Evolutionary conservation across 371 early-diverging fungal species (phyloP).

Genomic region (Coemansia sp.): DNA sequence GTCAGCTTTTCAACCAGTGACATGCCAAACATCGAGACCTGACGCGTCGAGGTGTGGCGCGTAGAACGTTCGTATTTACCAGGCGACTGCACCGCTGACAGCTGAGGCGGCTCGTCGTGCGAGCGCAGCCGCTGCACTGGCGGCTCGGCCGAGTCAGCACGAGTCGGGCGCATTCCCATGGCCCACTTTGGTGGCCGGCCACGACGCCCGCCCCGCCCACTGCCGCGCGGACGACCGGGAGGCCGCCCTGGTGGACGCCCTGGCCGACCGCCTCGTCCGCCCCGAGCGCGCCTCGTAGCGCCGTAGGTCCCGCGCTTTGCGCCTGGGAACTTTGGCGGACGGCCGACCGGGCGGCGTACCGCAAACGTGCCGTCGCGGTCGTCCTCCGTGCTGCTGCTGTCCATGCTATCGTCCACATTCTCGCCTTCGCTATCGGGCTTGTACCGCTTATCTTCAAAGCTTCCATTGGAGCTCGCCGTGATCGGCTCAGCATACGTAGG

Average conservation of each 20-base stretch:
- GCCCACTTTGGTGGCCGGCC: slow-evolving; percentile 12
- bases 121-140: slow-evolving; percentile 3
- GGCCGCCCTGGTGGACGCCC: neutral
- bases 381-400: slow-evolving; percentile 16
- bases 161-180: neutral
- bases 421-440: slow-evolving; percentile 14
- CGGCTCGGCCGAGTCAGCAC: neutral
- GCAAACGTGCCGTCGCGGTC: slow-evolving; percentile 11
- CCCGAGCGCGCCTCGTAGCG: neutral
- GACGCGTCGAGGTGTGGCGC: neutral
- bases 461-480: neutral
- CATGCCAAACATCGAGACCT: slow-evolving; percentile 11
- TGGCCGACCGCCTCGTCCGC: slow-evolving; percentile 8
- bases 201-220: slow-evolving; percentile 3
- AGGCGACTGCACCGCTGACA: neutral
- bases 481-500: neutral
- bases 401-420: neutral
- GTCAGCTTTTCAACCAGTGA: slow-evolving; percentile 18
- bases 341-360: neutral
- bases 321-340: slow-evolving; percentile 2
- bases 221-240: slow-evolving; percentile 7
- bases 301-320: neutral
- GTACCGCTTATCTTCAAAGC: neutral
- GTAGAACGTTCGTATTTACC: neutral
- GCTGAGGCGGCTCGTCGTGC: neutral